Evolutionary conservation across 164 flowering plant genomes (phyloP).

Genomic region (Vitis rupestris): DNA sequence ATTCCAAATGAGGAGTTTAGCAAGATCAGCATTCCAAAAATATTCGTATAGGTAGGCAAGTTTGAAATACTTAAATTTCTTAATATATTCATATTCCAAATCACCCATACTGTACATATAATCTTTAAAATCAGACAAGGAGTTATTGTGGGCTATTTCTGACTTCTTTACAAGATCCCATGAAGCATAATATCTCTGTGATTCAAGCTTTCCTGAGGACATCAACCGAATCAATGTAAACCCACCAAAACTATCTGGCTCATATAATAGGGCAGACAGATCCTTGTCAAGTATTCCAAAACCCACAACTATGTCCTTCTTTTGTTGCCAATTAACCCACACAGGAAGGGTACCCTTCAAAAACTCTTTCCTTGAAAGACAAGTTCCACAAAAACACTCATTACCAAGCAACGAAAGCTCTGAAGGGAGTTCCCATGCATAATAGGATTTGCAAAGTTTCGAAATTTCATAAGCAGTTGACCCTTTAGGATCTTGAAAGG

Average conservation of each 20-base stretch:
- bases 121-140: conserved; percentile 18
- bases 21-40: conserved; percentile 37
- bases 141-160: conserved; percentile 19
- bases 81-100: conserved; percentile 39
- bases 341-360: conserved; percentile 44
- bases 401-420: conserved; percentile 39
- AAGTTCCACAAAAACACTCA: conserved; percentile 57
- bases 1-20: conserved; percentile 23
- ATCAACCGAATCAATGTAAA: conserved; percentile 62
- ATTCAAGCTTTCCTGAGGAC: conserved; percentile 78
- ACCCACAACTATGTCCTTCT: conserved; percentile 59
- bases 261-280: conserved; percentile 18
- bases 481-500: conserved; percentile 20
- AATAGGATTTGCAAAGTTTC: conserved; percentile 31
- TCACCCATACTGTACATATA: conserved; percentile 25
- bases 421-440: conserved; percentile 82
- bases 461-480: conserved; percentile 32
- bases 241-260: conserved; percentile 45
- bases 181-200: conserved; percentile 56
- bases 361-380: conserved; percentile 50
- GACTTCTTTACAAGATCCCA: conserved; percentile 29
- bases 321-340: conserved; percentile 63
- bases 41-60: conserved; percentile 45
- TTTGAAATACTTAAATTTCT: conserved; percentile 35
- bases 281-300: conserved; percentile 52